Evolutionary conservation across 2,329 filamentous ascomycete genomes (phyloP), one percentile per base, ranked within the genome.

Genomic region (Aotearoamyces nothofagi): DNA sequence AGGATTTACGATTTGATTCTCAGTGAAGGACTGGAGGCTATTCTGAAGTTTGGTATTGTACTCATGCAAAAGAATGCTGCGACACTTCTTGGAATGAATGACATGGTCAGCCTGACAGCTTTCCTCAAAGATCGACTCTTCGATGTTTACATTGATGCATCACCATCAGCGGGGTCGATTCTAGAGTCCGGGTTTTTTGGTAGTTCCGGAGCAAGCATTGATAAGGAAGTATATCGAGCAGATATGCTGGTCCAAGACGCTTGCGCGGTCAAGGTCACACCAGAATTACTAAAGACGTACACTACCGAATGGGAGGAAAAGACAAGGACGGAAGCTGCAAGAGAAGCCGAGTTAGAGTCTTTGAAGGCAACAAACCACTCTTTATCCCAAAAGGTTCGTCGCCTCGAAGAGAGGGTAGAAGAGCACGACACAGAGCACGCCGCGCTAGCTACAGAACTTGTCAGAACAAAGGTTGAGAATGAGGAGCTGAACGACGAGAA

Each of bases 141-240:
- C 39, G 90, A 98, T 47, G 84, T 84, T 22, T 98, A 98, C 53
- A 94, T 98, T 38, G 90, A 98, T 54, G 80, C 84, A 43, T 71
- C 84, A 5, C 90, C 90, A 0, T 92, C 84, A 3, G 77, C 84
- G n/a, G 84, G 76, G 28, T 93, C 84, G 10, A 78, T 98, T 26
- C 69, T 96, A 1, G 90, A 98, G 52, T 92, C 84, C 24, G 90
- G 90, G 9, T 98, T 98, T 62, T 98, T 98, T 47, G 90, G 90
- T 35, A 87, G 78, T 50, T 87, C 83, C 14, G 84, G 81, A 17
- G 75, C 76, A n/a, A 80, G 74, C 40, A 68, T 83, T 9, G 90
- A 98, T 49, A 94, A 93, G 54, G 90, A 94, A 49, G 72, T 98
- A 5, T 98, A 98, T 51, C 76, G 86, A 27, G 90, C 90, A 10